Percentiles rank a stretch among this genome's conserved stretches.
These are phyloP conservation scores for Candida pseudoglaebosa DNA, from an alignment of 805 yeast genomes.

Conservation along the genomic window DNA sequence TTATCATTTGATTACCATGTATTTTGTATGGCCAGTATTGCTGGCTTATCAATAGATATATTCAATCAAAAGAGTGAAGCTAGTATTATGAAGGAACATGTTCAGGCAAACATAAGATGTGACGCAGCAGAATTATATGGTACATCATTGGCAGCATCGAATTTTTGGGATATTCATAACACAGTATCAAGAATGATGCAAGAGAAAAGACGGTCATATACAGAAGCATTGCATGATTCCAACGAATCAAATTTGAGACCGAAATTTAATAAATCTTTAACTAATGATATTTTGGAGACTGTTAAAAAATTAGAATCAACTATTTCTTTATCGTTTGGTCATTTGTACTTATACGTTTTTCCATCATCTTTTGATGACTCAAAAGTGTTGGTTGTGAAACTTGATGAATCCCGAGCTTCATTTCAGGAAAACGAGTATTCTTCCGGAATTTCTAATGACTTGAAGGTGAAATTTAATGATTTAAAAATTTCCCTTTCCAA, in stretches of 20 bases:
- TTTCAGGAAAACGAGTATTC: slow-evolving; percentile 47
- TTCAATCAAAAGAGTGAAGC: slow-evolving; percentile 62
- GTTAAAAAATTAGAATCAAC: slow-evolving; percentile 58
- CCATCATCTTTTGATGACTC: slow-evolving; percentile 80
- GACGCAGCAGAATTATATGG: slow-evolving; percentile 56
- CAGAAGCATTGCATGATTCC: slow-evolving; percentile 68
- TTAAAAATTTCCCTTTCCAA: slow-evolving; percentile 66
- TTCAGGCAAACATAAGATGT: slow-evolving; percentile 49
- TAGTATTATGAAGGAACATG: slow-evolving; percentile 52
- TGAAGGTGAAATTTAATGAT: slow-evolving; percentile 60
- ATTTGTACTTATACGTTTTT: slow-evolving; percentile 59
- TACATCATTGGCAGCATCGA: slow-evolving; percentile 85
- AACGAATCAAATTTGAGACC: slow-evolving; percentile 2
- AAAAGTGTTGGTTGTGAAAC: slow-evolving; percentile 62
- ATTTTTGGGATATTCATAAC: slow-evolving; percentile 70
- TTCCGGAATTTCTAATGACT: slow-evolving; percentile 47
- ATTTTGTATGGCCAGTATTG: slow-evolving; percentile 60
- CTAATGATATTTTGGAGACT: slow-evolving; percentile 22
- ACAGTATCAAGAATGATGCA: slow-evolving; percentile 68
- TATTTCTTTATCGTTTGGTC: slow-evolving; percentile 57
- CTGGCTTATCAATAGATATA: slow-evolving; percentile 48
- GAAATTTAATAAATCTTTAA: slow-evolving; percentile 3
- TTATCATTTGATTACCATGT: slow-evolving; percentile 82
- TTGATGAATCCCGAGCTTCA: slow-evolving; percentile 52
- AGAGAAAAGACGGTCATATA: slow-evolving; percentile 69